A percentile compares a stretch with the other conserved stretches of the same genome.
Evolutionary conservation across 371 early-diverging fungal genomes (phyloP).

Genomic region (Conidiobolus incongruus): DNA sequence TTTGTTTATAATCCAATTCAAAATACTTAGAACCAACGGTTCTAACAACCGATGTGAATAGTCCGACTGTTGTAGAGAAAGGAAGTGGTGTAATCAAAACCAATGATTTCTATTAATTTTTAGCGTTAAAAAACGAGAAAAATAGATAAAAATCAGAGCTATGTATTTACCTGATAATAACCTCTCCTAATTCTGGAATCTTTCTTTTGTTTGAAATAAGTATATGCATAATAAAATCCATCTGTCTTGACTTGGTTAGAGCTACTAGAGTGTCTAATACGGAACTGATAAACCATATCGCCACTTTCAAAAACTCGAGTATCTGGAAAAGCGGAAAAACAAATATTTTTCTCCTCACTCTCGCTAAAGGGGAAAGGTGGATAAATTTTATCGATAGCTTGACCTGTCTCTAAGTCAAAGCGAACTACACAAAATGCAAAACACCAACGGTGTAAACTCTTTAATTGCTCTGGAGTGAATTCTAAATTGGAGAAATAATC

Average conservation of each 20-base stretch:
- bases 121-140: background rate
- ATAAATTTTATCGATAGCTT: conserved; percentile 66
- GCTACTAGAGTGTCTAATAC: conserved; percentile 46
- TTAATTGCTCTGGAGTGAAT: conserved; percentile 10
- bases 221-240: conserved; percentile 67
- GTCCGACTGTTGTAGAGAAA: conserved; percentile 31
- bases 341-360: conserved; percentile 63
- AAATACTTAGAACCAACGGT: conserved; percentile 41
- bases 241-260: conserved; percentile 21
- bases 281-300: conserved; percentile 73
- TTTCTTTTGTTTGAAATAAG: conserved; percentile 81
- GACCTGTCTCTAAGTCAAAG: conserved; percentile 88
- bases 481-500: too few relatives aligned
- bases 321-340: conserved; percentile 89
- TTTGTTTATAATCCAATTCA: background rate
- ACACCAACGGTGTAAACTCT: conserved; percentile 53
- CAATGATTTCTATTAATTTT: conserved; percentile 2
- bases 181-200: conserved; percentile 71
- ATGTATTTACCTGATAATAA: conserved; percentile 76
- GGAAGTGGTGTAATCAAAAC: conserved; percentile 22
- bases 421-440: conserved; percentile 74
- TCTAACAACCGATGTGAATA: conserved; percentile 51
- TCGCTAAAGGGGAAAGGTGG: conserved; percentile 55
- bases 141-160: conserved; percentile 54
- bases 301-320: conserved; percentile 78